Conservation (phyloP, 1,284 basidiomycete genomes). For the Microbotryum violaceum region DNA sequence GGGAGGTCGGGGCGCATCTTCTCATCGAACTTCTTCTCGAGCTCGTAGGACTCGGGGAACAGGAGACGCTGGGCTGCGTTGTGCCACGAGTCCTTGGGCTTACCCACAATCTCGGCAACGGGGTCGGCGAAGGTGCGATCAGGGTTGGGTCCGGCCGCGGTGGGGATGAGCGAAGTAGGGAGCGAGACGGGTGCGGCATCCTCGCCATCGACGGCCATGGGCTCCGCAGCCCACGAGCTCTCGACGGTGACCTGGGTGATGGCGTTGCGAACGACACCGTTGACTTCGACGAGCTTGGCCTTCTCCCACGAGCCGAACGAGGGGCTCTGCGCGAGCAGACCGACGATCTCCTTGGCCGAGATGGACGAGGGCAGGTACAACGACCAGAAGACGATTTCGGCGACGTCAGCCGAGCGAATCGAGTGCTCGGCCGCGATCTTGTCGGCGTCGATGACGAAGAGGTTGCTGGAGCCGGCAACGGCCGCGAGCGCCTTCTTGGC, state of each 20-base stretch:
- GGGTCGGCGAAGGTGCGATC: constrained; percentile 31
- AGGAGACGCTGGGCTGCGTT: constrained; percentile 81
- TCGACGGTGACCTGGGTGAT: constrained; percentile 27
- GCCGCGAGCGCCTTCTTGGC: constrained; percentile 32
- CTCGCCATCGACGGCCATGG: constrained; percentile 27
- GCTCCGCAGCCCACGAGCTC: constrained; percentile 26
- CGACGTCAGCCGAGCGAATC: constrained; percentile 22
- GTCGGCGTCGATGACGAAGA: constrained; percentile 37
- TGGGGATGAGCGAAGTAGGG: constrained; percentile 26
- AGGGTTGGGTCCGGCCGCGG: constrained; percentile 30
- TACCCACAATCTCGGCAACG: constrained; percentile 24
- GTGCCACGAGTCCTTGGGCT: constrained; percentile 54
- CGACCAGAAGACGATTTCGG: constrained; percentile 33
- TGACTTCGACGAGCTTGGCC: constrained; percentile 31
- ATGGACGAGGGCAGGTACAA: constrained; percentile 29
- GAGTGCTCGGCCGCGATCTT: constrained; percentile 37
- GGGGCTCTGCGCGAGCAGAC: constrained; percentile 22
- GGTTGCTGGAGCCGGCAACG: constrained; percentile 25
- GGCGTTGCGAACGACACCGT: constrained; percentile 30
- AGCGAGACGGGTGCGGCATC: constrained; percentile 26
- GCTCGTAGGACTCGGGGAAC: constrained; percentile 63
- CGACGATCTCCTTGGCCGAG: constrained; percentile 31
- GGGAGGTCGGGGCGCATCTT: constrained; percentile 63
- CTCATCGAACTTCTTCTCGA: constrained; percentile 41
- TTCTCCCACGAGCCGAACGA: constrained; percentile 25